A percentile compares a stretch with the other conserved stretches of the same genome.
Evolutionary conservation across 2,329 filamentous ascomycete species (phyloP).

Genomic region (Uncinocarpus reesii): DNA sequence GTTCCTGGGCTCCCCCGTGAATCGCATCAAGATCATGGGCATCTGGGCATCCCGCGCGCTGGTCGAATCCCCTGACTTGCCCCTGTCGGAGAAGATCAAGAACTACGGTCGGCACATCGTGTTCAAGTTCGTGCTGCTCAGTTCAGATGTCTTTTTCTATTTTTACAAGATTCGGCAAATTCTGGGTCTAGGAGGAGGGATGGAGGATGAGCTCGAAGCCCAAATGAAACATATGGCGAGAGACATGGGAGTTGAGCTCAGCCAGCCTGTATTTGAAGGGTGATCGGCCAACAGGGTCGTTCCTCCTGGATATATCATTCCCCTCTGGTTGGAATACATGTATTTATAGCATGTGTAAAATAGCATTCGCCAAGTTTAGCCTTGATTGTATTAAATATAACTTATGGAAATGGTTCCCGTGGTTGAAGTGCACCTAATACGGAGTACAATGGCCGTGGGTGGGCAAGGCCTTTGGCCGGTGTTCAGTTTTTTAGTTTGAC

Average conservation of each 20-base stretch:
- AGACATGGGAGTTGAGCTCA: slow-evolving; percentile 82
- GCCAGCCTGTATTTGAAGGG: slow-evolving; percentile 81
- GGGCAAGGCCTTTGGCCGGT: too few species aligned
- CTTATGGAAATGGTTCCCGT: too few species aligned
- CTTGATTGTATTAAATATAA: too few species aligned
- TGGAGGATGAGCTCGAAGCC: slow-evolving; percentile 89
- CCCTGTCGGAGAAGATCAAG: slow-evolving; percentile 50
- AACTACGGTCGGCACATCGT: slow-evolving; percentile 68
- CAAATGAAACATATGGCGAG: slow-evolving; percentile 80
- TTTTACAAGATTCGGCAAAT: slow-evolving; percentile 67
- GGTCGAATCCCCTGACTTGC: slow-evolving; percentile 60
- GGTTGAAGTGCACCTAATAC: too few species aligned
- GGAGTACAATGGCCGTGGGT: too few species aligned
- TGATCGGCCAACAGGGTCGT: neutral
- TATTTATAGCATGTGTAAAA: neutral
- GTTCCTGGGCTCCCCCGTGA: slow-evolving; percentile 76
- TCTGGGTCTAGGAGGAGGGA: slow-evolving; percentile 65
- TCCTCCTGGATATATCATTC: neutral
- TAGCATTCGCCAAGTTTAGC: too few species aligned
- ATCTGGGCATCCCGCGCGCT: slow-evolving; percentile 77
- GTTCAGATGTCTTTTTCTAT: slow-evolving; percentile 73
- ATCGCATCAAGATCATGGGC: slow-evolving; percentile 87
- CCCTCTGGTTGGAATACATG: neutral
- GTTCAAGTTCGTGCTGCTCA: slow-evolving; percentile 67
- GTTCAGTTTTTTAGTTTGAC: too few species aligned